Conservation (phyloP, 208 protist genomes). For the Leishmania tropica region DNA sequence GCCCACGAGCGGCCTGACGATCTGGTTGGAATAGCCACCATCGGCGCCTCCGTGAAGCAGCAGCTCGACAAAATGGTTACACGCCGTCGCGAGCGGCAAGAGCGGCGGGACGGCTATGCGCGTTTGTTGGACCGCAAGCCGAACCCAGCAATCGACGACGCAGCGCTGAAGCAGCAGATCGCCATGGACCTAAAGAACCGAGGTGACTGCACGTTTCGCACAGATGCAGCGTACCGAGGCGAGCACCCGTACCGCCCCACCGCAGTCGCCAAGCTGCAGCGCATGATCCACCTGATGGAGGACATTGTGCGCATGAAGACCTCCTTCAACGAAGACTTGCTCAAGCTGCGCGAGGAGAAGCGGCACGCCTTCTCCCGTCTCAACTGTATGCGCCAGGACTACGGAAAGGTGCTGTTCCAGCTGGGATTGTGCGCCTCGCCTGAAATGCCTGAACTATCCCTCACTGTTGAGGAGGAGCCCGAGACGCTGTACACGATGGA, state of each 20-base stretch:
- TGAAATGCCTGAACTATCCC: slow-evolving; percentile 10
- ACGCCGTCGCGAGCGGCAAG: slow-evolving; percentile 73
- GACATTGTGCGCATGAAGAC: slow-evolving; percentile 78
- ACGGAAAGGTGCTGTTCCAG: slow-evolving; percentile 15
- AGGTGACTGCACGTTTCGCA: slow-evolving; percentile 96
- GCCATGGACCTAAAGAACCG: slow-evolving; percentile 64
- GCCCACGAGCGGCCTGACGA: slow-evolving; percentile 6
- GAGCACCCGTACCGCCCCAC: slow-evolving; percentile 82
- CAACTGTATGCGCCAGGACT: slow-evolving; percentile 44
- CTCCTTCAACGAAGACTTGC: slow-evolving; percentile 93
- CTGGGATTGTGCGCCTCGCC: slow-evolving; percentile 17
- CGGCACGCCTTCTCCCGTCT: slow-evolving; percentile 62
- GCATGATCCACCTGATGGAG: slow-evolving; percentile 93
- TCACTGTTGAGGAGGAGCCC: slow-evolving; percentile 64
- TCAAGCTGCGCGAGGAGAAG: slow-evolving; percentile 92
- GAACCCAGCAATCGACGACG: slow-evolving; percentile 82
- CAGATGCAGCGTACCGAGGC: slow-evolving; percentile 80
- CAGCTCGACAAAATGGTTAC: slow-evolving; percentile 91
- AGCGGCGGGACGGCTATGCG: slow-evolving; percentile 70
- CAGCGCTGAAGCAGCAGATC: slow-evolving; percentile 58
- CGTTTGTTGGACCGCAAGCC: slow-evolving; percentile 74
- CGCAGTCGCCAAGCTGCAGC: slow-evolving; percentile 92
- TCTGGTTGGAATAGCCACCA: neutral
- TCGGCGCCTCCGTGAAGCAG: slow-evolving; percentile 75
- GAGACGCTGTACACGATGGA: slow-evolving; percentile 70